Base-by-base conservation (phyloP, 1,139 yeast genomes). In the Sugiyamaella japonica region DNA sequence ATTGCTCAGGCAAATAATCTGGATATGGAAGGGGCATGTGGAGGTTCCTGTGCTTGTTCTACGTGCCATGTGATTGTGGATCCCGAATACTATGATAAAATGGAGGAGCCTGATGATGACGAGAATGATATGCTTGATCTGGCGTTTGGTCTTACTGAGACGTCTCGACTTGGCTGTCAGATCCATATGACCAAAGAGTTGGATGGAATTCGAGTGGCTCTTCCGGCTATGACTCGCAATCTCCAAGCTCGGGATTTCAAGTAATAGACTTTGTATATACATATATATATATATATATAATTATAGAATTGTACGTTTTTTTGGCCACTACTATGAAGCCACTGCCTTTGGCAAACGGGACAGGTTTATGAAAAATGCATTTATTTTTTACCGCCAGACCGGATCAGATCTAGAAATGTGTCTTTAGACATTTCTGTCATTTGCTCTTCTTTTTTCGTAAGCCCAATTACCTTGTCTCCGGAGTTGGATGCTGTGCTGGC, bases 1-100 rank as follows among this genome's bases (percentile, higher is more conserved):
- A 90, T 93, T 55, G 99, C 98, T 6, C 99, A 93, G 73, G 96
- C 95, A 3, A 75, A 91, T 67, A 86, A 90, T 64, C 73, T 93
- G 58, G 99, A 93, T 64, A 90, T 93, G 91, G 99, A 93, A 70
- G 96, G 99, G 46, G 99, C 99, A 0, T 93, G 99, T 73, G 99
- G 99, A 37, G 99, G 99, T 1, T 89, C 97, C 1, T 93, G 99
- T 76, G 99, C 99, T 1, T 93, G 99, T 69, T 90, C 97, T 2
- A 93, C 99, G 0, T 93, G 99, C 70, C 99, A 93, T 73, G 85
- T 93, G 56, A 93, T 93, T 51, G 90, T 93, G 39, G 99, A 93
- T 69, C 99, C 99, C 0, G 97, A 86, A 47, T 90, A 76, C 68
- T 93, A 89, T 72, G 99, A 93, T 67, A 81, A 76, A 56, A 81